phyloP scores from a whole-genome alignment of 352 stramenopile species.

The Globisporangium mamillatum region DNA sequence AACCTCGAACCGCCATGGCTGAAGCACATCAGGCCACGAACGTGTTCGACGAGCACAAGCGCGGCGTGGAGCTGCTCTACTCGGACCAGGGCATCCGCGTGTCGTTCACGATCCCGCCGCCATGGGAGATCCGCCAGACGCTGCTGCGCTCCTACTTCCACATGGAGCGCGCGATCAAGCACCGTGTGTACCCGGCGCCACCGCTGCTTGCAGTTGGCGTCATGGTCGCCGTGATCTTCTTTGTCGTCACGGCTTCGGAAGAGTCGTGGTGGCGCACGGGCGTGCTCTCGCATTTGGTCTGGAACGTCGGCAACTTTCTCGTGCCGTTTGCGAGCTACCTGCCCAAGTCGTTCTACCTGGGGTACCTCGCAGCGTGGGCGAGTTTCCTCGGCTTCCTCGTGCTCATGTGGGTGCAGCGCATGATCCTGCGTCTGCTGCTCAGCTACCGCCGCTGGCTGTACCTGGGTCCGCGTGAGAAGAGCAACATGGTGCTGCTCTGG shows the following conservation, averaged over 20 bases:
- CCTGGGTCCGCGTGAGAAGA: conserved; percentile 66
- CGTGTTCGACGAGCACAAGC: conserved; percentile 87
- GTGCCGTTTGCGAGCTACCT: conserved; percentile 68
- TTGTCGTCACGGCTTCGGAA: conserved; percentile 51
- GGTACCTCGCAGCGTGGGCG: conserved; percentile 80
- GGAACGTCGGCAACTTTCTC: conserved; percentile 75
- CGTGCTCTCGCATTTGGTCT: conserved; percentile 69
- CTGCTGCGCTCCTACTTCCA: conserved; percentile 65
- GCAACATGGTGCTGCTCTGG: conserved; percentile 66
- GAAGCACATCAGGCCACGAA: conserved; percentile 84
- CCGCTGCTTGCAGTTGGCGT: conserved; percentile 56
- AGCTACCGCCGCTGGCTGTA: conserved; percentile 90
- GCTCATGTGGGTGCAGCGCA: conserved; percentile 83
- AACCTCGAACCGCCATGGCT: conserved; percentile 44
- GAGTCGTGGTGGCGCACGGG: conserved; percentile 88
- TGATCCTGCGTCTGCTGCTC: conserved; percentile 78
- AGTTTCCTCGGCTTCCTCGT: conserved; percentile 77
- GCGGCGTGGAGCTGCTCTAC: conserved; percentile 83
- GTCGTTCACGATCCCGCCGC: conserved; percentile 81
- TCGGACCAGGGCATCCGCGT: conserved; percentile 81
- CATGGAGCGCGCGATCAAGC: conserved; percentile 64
- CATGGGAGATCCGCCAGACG: conserved; percentile 66
- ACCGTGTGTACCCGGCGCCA: conserved; percentile 76
- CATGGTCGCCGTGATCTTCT: conserved; percentile 57
- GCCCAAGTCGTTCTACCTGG: conserved; percentile 72